Conservation (phyloP, 2,329 filamentous ascomycete species). For the Pezizomycotina sp. region DNA sequence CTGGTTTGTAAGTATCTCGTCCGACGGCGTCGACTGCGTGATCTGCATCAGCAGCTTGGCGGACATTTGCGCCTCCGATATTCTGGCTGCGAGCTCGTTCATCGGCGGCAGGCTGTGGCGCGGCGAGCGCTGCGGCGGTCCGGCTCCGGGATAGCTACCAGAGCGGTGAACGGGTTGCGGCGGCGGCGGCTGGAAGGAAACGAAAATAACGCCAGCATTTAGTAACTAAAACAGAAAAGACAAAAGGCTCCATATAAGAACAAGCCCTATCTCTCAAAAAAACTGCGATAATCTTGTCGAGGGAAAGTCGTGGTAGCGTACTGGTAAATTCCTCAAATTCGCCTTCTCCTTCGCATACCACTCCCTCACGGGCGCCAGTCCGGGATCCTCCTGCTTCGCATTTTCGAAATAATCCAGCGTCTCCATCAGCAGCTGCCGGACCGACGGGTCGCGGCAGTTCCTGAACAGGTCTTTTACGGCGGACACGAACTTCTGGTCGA, state of each 20-base stretch:
- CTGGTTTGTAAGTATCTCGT: constrained; percentile 66
- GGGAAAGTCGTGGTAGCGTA: no score
- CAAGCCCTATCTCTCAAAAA: not conserved
- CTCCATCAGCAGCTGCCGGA: constrained; percentile 74
- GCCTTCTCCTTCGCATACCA: constrained; percentile 23
- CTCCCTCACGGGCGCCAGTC: constrained; percentile 34
- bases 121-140: no score
- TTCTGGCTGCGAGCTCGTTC: constrained; percentile 59
- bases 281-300: not conserved
- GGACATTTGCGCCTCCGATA: constrained; percentile 81
- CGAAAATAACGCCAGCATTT: no score
- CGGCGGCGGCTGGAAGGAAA: constrained; percentile 6
- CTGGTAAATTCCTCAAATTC: constrained; percentile 16
- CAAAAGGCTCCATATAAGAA: constrained; percentile 23
- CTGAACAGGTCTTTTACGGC: constrained; percentile 60
- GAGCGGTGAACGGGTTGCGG: constrained; percentile 9
- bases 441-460: constrained; percentile 52
- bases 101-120: constrained; percentile 40
- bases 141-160: not conserved
- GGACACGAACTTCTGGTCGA: constrained; percentile 70
- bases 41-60: constrained; percentile 86
- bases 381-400: constrained; percentile 45
- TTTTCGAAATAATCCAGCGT: constrained; percentile 63
- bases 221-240: no score
- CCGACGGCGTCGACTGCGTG: constrained; percentile 63